Base-by-base conservation (phyloP, 768 basidiomycete genomes). In the Jaapia argillacea region DNA sequence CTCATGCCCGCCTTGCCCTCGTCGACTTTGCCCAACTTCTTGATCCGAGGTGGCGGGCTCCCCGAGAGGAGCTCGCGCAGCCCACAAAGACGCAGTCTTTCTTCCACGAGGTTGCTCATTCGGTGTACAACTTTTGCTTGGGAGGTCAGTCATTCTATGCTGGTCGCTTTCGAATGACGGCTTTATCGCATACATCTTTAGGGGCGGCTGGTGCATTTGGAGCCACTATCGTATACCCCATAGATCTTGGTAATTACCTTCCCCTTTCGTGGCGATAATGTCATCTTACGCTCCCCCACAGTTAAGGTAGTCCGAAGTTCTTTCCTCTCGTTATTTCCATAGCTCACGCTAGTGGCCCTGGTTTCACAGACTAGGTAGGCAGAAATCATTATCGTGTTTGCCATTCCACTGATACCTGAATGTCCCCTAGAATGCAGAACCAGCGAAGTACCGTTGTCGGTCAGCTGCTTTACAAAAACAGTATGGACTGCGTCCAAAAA, bases 221-320 rank as follows among this genome's bases (percentile, higher is more conserved):
- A 40, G 96, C 94, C 7, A 94, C 90, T n/a, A 87, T 90, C 31
- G 94, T 98, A 10, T 97, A 98, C 62, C 94, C 94, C 21, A 97
- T 94, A 56, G 92, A 91, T 65, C 74, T 88, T 68, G 87, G 82
- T 83, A 54, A 67, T 81, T 76, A 22, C 22, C 13, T 33, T 33
- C 28, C 28, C 28, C 16, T 33, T 33, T 33, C 10, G 10, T 16
- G 10, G 28, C 28, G 10, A 33, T 33, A 33, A 10, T 10, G 28
- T 10, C 28, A 33, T 10, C 28, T 33, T 50, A 52, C 18, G 53
- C 36, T 42, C 36, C 42, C 40, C 33, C 33, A 33, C 50, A 88
- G 89, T 85, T 51, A 88, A 87, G 81, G 85, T 85, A 64, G 50
- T 45, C 23, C 25, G 31, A 18, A 40, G 37, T 38, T 24, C 31